These are phyloP conservation scores for Cutaneotrichosporon cyanovorans DNA, from an alignment of 1,284 basidiomycete species.

Conservation along the genomic window DNA sequence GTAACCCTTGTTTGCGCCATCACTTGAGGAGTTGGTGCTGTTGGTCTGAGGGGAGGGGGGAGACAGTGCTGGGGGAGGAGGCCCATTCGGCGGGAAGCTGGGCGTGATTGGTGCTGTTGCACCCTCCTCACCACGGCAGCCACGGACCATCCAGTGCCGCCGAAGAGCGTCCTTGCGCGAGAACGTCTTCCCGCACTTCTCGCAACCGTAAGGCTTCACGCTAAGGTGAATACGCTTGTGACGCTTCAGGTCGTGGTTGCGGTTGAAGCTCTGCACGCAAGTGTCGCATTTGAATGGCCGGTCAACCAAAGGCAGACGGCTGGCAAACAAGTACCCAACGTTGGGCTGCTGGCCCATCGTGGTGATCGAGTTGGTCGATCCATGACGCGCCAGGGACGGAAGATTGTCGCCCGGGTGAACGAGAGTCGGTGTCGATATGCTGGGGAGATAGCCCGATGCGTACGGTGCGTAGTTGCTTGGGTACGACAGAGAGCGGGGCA, in stretches of 20 bases:
- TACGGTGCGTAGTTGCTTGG: slow-evolving; percentile 28
- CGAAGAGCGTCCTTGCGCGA: slow-evolving; percentile 48
- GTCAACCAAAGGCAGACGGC: slow-evolving; percentile 35
- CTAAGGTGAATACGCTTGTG: slow-evolving; percentile 48
- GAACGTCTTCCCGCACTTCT: slow-evolving; percentile 47
- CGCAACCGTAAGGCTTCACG: slow-evolving; percentile 47
- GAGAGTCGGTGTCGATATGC: slow-evolving; percentile 8
- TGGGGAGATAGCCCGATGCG: slow-evolving; percentile 14
- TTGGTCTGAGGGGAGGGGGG: slow-evolving; percentile 12
- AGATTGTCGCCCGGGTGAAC: slow-evolving; percentile 5
- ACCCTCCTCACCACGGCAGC: slow-evolving; percentile 43
- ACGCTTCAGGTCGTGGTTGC: slow-evolving; percentile 48
- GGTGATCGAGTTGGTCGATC: slow-evolving; percentile 24
- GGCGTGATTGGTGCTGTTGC: slow-evolving; percentile 39
- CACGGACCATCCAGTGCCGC: slow-evolving; percentile 47
- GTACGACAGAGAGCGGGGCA: slow-evolving; percentile 41
- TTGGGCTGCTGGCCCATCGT: slow-evolving; percentile 11
- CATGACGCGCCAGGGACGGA: slow-evolving; percentile 26
- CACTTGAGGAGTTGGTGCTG: background rate
- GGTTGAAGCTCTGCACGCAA: slow-evolving; percentile 47
- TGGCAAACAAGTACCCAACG: slow-evolving; percentile 30
- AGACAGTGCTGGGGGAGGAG: slow-evolving; percentile 30
- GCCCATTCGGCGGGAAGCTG: slow-evolving; percentile 30
- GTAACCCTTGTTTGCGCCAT: slow-evolving; percentile 1
- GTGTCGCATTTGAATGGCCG: slow-evolving; percentile 47